phyloP scores from a whole-genome alignment of 257 asterid species.

The Ilex asprella region DNA sequence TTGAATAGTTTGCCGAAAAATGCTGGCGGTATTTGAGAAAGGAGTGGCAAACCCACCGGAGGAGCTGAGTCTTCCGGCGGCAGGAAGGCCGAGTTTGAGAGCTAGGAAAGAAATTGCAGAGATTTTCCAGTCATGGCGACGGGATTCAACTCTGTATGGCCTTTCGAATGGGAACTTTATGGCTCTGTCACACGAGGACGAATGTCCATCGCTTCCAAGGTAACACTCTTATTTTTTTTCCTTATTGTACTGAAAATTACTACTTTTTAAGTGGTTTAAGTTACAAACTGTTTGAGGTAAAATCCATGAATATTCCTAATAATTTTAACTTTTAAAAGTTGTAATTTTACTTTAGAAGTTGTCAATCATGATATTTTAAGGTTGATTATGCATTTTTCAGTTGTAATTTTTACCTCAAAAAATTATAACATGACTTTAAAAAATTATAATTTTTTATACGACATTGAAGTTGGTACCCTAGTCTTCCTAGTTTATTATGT shows the following conservation, averaged over 20 bases:
- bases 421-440: too few species aligned
- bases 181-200: constrained; percentile 51
- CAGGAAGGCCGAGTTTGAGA: constrained; percentile 21
- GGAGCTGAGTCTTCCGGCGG: constrained; percentile 32
- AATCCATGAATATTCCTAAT: neutral
- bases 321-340: too few species aligned
- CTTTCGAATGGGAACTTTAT: constrained; percentile 46
- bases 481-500: too few species aligned
- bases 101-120: constrained; percentile 38
- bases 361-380: too few species aligned
- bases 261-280: neutral
- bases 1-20: constrained; percentile 10
- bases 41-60: constrained; percentile 37
- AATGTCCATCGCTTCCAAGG: constrained; percentile 50
- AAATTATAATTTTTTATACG: too few species aligned
- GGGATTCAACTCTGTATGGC: constrained; percentile 46
- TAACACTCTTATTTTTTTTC: neutral
- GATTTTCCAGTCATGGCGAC: constrained; percentile 38
- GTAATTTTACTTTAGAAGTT: too few species aligned
- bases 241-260: neutral
- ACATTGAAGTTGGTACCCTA: too few species aligned
- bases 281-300: too few species aligned
- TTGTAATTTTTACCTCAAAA: too few species aligned
- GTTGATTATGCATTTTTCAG: too few species aligned
- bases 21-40: constrained; percentile 55